Evolutionary conservation across 257 asterid species (phyloP).

Genomic region (Penstemon davidsonii): DNA sequence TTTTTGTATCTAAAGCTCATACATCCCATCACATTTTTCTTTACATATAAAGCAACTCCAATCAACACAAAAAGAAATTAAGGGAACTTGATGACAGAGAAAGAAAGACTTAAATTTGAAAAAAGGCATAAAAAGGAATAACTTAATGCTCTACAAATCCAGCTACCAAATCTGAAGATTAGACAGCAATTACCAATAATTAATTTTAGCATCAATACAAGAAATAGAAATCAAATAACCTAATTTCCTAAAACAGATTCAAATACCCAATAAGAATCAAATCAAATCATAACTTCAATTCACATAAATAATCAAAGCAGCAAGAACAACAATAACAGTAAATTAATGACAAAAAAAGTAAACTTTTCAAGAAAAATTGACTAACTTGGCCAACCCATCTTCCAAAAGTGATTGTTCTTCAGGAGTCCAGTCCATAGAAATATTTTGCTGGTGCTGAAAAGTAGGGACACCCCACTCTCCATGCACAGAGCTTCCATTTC

Average conservation of each 20-base stretch:
- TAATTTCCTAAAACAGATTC: slow-evolving; percentile 16
- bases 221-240: slow-evolving; percentile 2
- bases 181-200: neutral
- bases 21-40: slow-evolving; percentile 29
- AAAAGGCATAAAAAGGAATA: neutral
- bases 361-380: neutral
- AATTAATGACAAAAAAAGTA: slow-evolving; percentile 4
- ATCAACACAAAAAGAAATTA: slow-evolving; percentile 14
- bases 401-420: slow-evolving; percentile 75
- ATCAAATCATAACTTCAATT: neutral
- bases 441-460: slow-evolving; percentile 68
- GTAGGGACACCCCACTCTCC: slow-evolving; percentile 71
- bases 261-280: neutral
- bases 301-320: neutral
- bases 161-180: neutral
- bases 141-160: neutral
- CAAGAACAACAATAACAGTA: slow-evolving; percentile 3
- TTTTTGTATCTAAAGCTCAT: slow-evolving; percentile 27
- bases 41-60: slow-evolving; percentile 25
- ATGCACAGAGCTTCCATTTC: slow-evolving; percentile 30
- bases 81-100: neutral
- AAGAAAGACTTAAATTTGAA: neutral
- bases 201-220: slow-evolving; percentile 3
- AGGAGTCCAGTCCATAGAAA: slow-evolving; percentile 88
- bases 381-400: slow-evolving; percentile 67